A percentile compares a stretch with the other conserved stretches of the same genome.
phyloP scores from a whole-genome alignment of 345 rosid genomes.

The Gossypium australe region DNA sequence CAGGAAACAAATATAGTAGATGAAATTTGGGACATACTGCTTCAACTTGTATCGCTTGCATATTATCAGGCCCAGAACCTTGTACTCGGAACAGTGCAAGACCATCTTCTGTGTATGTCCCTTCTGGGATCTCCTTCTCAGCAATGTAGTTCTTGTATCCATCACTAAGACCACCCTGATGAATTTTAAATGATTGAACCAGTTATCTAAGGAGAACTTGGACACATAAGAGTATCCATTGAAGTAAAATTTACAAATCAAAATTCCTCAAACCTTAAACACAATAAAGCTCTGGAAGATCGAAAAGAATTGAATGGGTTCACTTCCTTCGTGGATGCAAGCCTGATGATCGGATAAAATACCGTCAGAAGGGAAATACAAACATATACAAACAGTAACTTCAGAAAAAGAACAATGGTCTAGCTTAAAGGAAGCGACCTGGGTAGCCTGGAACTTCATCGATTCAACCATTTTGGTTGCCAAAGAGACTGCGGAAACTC shows the following conservation, averaged over 20 bases:
- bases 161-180: slow-evolving; percentile 87
- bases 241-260: slow-evolving; percentile 4
- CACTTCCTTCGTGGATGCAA: slow-evolving; percentile 84
- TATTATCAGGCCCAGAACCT: slow-evolving; percentile 97
- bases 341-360: slow-evolving; percentile 45
- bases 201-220: not conserved
- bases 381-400: slow-evolving; percentile 4
- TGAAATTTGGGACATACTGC: slow-evolving; percentile 49
- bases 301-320: slow-evolving; percentile 83
- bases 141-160: slow-evolving; percentile 73
- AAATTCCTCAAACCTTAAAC: slow-evolving; percentile 63
- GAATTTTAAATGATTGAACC: slow-evolving; percentile 13
- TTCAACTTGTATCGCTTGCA: slow-evolving; percentile 99
- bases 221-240: not conserved
- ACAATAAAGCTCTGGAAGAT: slow-evolving; percentile 89
- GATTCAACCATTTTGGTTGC: slow-evolving; percentile 88
- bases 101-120: slow-evolving; percentile 69
- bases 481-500: slow-evolving; percentile 68
- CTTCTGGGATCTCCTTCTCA: slow-evolving; percentile 78
- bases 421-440: slow-evolving; percentile 40
- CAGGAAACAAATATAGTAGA: not conserved
- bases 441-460: slow-evolving; percentile 74
- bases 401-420: not conserved
- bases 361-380: slow-evolving; percentile 20
- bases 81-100: slow-evolving; percentile 82